These are phyloP conservation scores for Osmozyma mogii DNA, from an alignment of 805 yeast species.

Conservation along the genomic window DNA sequence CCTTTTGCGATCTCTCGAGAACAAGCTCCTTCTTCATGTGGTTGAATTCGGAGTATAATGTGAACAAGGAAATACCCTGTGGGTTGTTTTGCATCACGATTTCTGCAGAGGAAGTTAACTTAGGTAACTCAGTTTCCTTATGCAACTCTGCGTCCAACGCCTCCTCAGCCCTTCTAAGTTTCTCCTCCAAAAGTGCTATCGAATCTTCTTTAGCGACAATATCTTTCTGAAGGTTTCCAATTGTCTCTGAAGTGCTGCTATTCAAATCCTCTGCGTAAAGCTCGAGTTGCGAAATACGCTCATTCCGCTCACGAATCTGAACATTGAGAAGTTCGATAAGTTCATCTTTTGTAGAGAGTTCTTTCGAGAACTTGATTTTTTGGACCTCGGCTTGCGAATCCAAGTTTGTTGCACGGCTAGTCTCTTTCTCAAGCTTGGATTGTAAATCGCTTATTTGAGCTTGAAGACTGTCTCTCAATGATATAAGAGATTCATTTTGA, in stretches of 20 bases:
- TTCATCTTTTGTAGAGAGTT: slow-evolving; percentile 48
- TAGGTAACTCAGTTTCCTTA: slow-evolving; percentile 31
- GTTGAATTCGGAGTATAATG: slow-evolving; percentile 57
- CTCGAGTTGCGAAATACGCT: slow-evolving; percentile 49
- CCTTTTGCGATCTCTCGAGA: slow-evolving; percentile 65
- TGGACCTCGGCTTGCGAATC: slow-evolving; percentile 36
- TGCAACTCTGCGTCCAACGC: slow-evolving; percentile 32
- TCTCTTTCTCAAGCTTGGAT: slow-evolving; percentile 28
- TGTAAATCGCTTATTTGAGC: slow-evolving; percentile 39
- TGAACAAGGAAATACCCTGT: slow-evolving; percentile 53
- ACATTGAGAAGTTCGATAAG: slow-evolving; percentile 47
- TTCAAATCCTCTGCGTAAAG: slow-evolving; percentile 34
- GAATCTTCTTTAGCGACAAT: slow-evolving; percentile 31
- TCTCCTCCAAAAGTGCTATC: slow-evolving; percentile 25
- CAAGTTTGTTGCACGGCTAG: slow-evolving; percentile 13
- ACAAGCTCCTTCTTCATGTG: slow-evolving; percentile 57
- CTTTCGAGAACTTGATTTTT: slow-evolving; percentile 32
- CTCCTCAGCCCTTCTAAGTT: slow-evolving; percentile 32
- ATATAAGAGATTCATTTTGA: slow-evolving; percentile 24
- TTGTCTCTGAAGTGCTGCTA: slow-evolving; percentile 27
- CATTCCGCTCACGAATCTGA: slow-evolving; percentile 43
- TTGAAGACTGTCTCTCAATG: slow-evolving; percentile 18
- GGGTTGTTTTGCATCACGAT: slow-evolving; percentile 36
- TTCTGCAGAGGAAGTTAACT: slow-evolving; percentile 52
- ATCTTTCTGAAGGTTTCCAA: slow-evolving; percentile 26